Percentiles rank a stretch among this genome's conserved stretches.
These are phyloP conservation scores for Pleurotus tuber-regium DNA, from an alignment of 768 basidiomycete species.

Conservation along the genomic window DNA sequence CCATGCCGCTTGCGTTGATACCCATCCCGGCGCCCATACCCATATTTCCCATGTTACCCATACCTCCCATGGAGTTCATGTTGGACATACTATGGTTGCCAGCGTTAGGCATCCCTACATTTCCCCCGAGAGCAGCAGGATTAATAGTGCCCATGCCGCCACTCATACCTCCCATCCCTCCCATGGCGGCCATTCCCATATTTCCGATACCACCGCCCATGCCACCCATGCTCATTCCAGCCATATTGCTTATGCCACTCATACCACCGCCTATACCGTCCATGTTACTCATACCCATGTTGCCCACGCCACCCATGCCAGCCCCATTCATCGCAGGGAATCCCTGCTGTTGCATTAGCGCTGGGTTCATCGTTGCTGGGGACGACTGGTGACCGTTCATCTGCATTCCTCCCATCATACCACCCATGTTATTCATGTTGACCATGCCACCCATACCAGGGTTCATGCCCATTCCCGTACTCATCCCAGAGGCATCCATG, in stretches of 20 bases:
- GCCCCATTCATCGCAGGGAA: not conserved
- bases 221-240: not conserved
- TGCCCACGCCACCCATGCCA: conserved; percentile 1
- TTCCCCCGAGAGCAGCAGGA: not conserved
- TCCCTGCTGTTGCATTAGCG: not conserved
- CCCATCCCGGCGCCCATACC: not conserved
- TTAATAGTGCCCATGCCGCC: not conserved
- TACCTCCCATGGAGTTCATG: not conserved
- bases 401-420: conserved; percentile 12
- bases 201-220: conserved; percentile 2
- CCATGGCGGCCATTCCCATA: not conserved
- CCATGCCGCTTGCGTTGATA: too few relatives aligned
- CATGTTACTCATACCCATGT: conserved; percentile 12
- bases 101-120: not conserved
- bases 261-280: conserved; percentile 12
- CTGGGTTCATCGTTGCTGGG: not conserved
- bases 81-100: not conserved
- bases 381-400: conserved; percentile 6
- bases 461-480: conserved; percentile 13
- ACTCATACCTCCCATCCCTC: not conserved
- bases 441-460: conserved; percentile 15
- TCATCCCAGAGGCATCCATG: conserved; percentile 15
- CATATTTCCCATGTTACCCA: conserved; percentile 2
- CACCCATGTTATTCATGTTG: conserved; percentile 16
- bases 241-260: not conserved